Percentiles rank a stretch among this genome's conserved stretches.
Evolutionary conservation across 2,329 filamentous ascomycete species (phyloP).

Genomic region (Aspergillus arachidicola): DNA sequence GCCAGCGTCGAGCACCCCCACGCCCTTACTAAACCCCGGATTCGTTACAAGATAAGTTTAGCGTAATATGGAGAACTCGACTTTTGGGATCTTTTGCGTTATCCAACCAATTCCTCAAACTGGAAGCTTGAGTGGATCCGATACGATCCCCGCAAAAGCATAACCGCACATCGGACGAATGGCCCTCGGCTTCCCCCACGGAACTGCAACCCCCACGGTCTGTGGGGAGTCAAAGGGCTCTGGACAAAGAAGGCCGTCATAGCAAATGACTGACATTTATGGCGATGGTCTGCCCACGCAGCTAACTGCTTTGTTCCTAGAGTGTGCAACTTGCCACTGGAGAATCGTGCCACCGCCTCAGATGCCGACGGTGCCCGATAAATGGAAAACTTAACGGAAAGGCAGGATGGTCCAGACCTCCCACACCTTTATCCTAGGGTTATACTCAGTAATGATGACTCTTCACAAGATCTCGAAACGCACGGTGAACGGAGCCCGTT

Average conservation of each 20-base stretch:
- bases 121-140: not conserved
- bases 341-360: not conserved
- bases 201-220: not conserved
- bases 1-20: not conserved
- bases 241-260: not conserved
- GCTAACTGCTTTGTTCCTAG: not conserved
- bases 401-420: no score
- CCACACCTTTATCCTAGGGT: not conserved
- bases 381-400: not conserved
- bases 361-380: not conserved
- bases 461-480: not conserved
- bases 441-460: not conserved
- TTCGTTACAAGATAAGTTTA: not conserved
- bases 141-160: not conserved
- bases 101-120: not conserved
- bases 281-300: not conserved
- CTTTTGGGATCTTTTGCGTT: no score
- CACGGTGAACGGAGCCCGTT: no score
- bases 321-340: not conserved
- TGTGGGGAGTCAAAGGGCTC: not conserved
- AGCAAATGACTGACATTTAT: not conserved
- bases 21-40: not conserved
- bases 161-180: not conserved
- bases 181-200: slow-evolving; percentile 1
- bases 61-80: not conserved